phyloP scores from a whole-genome alignment of 495 filamentous ascomycete genomes.

The Podospora tetraspora region DNA sequence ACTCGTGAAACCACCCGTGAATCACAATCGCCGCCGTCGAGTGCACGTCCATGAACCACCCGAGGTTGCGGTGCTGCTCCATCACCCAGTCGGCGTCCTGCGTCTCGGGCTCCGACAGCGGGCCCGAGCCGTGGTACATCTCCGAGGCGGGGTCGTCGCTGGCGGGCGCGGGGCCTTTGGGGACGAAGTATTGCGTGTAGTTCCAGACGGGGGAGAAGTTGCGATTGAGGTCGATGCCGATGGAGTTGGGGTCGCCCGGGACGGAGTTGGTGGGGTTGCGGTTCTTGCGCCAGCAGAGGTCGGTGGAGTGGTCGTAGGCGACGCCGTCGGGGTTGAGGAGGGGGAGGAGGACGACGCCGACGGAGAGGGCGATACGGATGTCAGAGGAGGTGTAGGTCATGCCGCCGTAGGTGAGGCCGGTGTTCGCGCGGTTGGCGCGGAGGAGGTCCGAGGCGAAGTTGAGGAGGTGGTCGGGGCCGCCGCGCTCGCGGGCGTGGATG shows the following conservation, averaged over 20 bases:
- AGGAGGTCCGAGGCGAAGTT: slow-evolving; percentile 18
- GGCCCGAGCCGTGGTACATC: slow-evolving; percentile 29
- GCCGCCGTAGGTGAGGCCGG: slow-evolving; percentile 32
- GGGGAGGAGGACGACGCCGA: slow-evolving; percentile 38
- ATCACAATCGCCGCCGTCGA: slow-evolving; percentile 35
- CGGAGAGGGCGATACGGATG: slow-evolving; percentile 31
- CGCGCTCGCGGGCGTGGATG: slow-evolving; percentile 21
- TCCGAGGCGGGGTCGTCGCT: slow-evolving; percentile 23
- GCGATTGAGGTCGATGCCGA: slow-evolving; percentile 38
- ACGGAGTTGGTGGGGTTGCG: slow-evolving; percentile 24
- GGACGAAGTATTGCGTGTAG: slow-evolving; percentile 29
- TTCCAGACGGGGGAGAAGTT: slow-evolving; percentile 40
- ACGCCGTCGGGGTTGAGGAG: slow-evolving; percentile 40
- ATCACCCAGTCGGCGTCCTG: slow-evolving; percentile 33
- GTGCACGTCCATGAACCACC: slow-evolving; percentile 44
- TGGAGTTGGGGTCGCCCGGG: neutral
- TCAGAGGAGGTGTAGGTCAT: slow-evolving; percentile 36
- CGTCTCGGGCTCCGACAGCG: slow-evolving; percentile 37
- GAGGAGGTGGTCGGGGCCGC: slow-evolving; percentile 17
- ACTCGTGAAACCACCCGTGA: slow-evolving; percentile 40
- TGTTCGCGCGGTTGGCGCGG: neutral
- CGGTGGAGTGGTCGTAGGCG: slow-evolving; percentile 31
- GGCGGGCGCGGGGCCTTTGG: slow-evolving; percentile 27
- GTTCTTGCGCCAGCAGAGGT: slow-evolving; percentile 40
- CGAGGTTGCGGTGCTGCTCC: slow-evolving; percentile 34